Conservation (phyloP, 306 rosid genomes). For the Corylus avellana region DNA sequence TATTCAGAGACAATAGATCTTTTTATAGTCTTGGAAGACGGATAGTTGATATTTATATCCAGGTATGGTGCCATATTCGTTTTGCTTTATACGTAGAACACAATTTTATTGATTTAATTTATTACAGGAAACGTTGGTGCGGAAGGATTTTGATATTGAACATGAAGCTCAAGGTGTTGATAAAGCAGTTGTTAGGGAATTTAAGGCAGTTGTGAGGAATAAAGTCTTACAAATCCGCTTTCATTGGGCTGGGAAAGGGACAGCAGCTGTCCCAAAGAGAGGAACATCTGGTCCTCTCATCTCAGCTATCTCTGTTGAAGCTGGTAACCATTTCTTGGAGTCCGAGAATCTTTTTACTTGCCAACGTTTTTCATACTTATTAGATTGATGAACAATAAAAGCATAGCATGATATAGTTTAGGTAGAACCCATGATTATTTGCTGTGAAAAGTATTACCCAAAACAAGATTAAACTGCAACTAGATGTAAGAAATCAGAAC, state of each 20-base stretch:
- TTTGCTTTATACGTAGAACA: not conserved
- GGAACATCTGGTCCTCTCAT: slow-evolving; percentile 70
- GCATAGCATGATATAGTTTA: too few species aligned
- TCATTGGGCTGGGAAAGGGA: slow-evolving; percentile 75
- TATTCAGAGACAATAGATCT: slow-evolving; percentile 49
- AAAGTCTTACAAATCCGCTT: slow-evolving; percentile 49
- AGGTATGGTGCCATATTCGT: slow-evolving; percentile 32
- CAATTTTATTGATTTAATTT: slow-evolving; percentile 20
- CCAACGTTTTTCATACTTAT: too few species aligned
- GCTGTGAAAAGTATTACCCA: too few species aligned
- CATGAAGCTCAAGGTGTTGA: slow-evolving; percentile 39
- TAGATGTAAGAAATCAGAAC: too few species aligned
- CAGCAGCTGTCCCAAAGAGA: slow-evolving; percentile 40
- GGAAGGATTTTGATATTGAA: slow-evolving; percentile 56
- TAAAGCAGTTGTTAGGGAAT: slow-evolving; percentile 30
- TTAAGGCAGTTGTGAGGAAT: slow-evolving; percentile 37
- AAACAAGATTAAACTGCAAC: too few species aligned
- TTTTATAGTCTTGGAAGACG: slow-evolving; percentile 58
- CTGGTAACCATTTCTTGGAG: slow-evolving; percentile 34
- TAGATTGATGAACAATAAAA: too few species aligned
- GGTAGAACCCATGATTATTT: too few species aligned
- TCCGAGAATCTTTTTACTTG: too few species aligned
- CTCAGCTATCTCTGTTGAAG: slow-evolving; percentile 60
- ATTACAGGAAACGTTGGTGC: slow-evolving; percentile 41
- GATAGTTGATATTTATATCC: slow-evolving; percentile 57